These are phyloP conservation scores for Aspergillus sp. DNA, from an alignment of 2,329 filamentous ascomycete species.

Conservation along the genomic window DNA sequence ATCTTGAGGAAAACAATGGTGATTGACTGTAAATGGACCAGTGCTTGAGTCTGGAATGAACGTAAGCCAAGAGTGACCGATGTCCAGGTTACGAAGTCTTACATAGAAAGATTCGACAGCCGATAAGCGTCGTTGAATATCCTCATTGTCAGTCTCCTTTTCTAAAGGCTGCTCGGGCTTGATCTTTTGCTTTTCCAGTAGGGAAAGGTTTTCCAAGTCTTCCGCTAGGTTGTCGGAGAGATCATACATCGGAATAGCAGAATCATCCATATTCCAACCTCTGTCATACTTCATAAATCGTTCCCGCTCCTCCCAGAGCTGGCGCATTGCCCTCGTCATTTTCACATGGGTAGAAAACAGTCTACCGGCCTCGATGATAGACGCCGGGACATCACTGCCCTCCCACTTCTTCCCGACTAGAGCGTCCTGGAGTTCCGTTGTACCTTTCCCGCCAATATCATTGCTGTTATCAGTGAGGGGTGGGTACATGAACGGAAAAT, in stretches of 20 bases:
- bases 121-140: conserved; percentile 55
- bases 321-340: conserved; percentile 84
- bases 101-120: conserved; percentile 83
- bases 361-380: conserved; percentile 90
- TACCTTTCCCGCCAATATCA: conserved; percentile 82
- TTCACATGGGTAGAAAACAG: conserved; percentile 85
- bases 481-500: conserved; percentile 96
- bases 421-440: conserved; percentile 71
- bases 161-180: conserved; percentile 8
- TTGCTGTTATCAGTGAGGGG: conserved; percentile 86
- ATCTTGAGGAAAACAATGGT: conserved; percentile 90
- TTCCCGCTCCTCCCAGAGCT: conserved; percentile 92
- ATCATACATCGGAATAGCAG: conserved; percentile 26
- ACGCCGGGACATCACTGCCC: conserved; percentile 85
- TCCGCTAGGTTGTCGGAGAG: conserved; percentile 40
- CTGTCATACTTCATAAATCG: conserved; percentile 87
- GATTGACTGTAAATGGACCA: conserved; percentile 86
- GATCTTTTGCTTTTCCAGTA: conserved; percentile 13
- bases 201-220: conserved; percentile 13
- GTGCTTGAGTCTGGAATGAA: conserved; percentile 56
- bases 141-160: conserved; percentile 31
- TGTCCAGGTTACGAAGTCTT: conserved; percentile 35
- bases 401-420: conserved; percentile 84
- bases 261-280: conserved; percentile 66
- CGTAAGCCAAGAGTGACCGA: conserved; percentile 1